A percentile compares a stretch with the other conserved stretches of the same genome.
Evolutionary conservation across 2,329 filamentous ascomycete genomes (phyloP).

Genomic region (Tetracladium maxilliforme): DNA sequence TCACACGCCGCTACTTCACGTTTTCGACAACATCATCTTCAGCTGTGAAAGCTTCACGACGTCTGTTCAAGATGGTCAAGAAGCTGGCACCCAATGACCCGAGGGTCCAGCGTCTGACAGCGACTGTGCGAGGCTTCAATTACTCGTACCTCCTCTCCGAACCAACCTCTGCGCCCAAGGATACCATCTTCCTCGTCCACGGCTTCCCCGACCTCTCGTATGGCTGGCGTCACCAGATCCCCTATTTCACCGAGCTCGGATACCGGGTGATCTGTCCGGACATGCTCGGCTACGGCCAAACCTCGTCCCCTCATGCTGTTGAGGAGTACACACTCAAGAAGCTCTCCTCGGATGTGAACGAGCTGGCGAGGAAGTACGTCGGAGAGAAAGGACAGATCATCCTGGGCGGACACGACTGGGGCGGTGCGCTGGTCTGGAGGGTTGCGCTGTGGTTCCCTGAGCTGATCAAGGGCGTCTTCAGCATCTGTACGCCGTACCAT

Average conservation of each 20-base stretch:
- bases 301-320: slow-evolving; percentile 48
- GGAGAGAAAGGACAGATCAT: slow-evolving; percentile 43
- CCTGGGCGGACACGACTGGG: slow-evolving; percentile 89
- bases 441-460: slow-evolving; percentile 58
- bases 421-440: slow-evolving; percentile 64
- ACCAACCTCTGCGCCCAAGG: slow-evolving; percentile 25
- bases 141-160: slow-evolving; percentile 52
- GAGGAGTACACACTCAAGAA: slow-evolving; percentile 57
- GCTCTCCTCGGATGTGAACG: slow-evolving; percentile 60
- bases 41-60: slow-evolving; percentile 5
- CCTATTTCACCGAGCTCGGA: slow-evolving; percentile 54
- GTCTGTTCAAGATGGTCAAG: slow-evolving; percentile 32
- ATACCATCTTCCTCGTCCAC: slow-evolving; percentile 32
- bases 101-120: slow-evolving; percentile 48
- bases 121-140: slow-evolving; percentile 49
- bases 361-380: slow-evolving; percentile 40
- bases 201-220: slow-evolving; percentile 75
- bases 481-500: slow-evolving; percentile 63
- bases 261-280: slow-evolving; percentile 74
- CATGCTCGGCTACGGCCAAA: slow-evolving; percentile 74
- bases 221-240: slow-evolving; percentile 85
- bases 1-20: not conserved
- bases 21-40: slow-evolving; percentile 2
- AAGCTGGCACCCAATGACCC: slow-evolving; percentile 53
- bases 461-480: slow-evolving; percentile 61